Evolutionary conservation across 2,329 filamentous ascomycete species (phyloP), one percentile per base, ranked within the genome.

Genomic region (Stemphylium beticola): DNA sequence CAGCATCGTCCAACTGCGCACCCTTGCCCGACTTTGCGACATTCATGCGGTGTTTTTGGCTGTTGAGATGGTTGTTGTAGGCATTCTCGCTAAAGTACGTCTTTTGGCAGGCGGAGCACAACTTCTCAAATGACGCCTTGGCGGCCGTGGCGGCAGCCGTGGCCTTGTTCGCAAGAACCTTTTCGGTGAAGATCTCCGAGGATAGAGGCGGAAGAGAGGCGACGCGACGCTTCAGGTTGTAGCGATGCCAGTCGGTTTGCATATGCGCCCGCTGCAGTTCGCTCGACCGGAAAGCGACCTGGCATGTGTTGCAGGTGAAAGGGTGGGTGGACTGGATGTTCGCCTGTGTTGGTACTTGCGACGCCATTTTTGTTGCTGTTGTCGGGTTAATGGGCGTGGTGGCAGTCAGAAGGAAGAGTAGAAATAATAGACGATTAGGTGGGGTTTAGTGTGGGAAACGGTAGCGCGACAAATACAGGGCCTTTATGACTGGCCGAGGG

Each of bases 201-300:
- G 92, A 88, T 43, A 98, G 91, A 3, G 95, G 93, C 26, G 93
- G 92, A 5, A 98, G 82, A 5, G 91, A 91, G 37, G 93, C 92
- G 52, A 98, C 90, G 68, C 93, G 88, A 66, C 95, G 91, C 81
- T 98, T 97, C 68, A 98, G 85, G 76, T 99, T 99, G 78, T 97
- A 97, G 62, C 95, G 88, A 76, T 99, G 93, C 95, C 95, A 99
- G 79, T 99, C 95, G 67, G 89, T 95, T 76, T 95, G 92, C 95
- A 99, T 99, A 75, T 99, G 95, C 33, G 86, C 88, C 74, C 95
- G 88, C 79, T 99, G 95, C 52, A 96, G 83, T 73, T 98, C 93
- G 75, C 91, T 92, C 73, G 91, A 92, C 64, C 93, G 89, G 79
- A 98, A 99, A 47, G 93, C 95, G 66, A 99, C 93, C 75, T 96